Evolutionary conservation across 441 rosid species (phyloP).

Genomic region (Lagerstroemia fauriei): DNA sequence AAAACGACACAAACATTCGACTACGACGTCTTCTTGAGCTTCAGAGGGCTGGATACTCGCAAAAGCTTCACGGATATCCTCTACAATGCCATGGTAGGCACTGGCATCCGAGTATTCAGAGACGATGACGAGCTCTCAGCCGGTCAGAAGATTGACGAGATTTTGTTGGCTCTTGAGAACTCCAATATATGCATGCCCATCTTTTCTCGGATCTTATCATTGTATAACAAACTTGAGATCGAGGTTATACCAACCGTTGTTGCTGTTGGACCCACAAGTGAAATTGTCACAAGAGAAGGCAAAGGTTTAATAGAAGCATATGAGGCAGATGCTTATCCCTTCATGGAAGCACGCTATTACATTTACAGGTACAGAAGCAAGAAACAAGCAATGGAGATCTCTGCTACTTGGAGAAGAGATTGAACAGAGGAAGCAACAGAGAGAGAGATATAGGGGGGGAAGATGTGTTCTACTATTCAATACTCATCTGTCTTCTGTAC

Average conservation of each 20-base stretch:
- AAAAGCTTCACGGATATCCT: background rate
- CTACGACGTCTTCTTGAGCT: background rate
- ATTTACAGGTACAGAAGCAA: too few species aligned
- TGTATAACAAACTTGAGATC: background rate
- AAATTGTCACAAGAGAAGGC: background rate
- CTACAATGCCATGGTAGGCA: accelerated
- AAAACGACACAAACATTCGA: too few species aligned
- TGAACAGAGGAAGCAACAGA: too few species aligned
- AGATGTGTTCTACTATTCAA: too few species aligned
- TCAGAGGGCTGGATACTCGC: background rate
- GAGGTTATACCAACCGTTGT: background rate
- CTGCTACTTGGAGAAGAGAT: too few species aligned
- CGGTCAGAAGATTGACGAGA: background rate
- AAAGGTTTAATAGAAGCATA: background rate
- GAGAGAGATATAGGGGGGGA: background rate
- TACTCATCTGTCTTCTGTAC: too few species aligned
- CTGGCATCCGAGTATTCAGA: background rate
- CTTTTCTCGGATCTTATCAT: background rate
- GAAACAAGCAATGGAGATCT: background rate
- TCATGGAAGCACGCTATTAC: too few species aligned
- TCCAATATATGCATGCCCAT: background rate
- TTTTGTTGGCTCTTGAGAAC: accelerated
- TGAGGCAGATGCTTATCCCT: conserved; percentile 25
- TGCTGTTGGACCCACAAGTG: background rate
- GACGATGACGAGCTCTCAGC: background rate